Evolutionary conservation across 73 alveolate genomes (phyloP).

Genomic region (Paraurostyla sp.): DNA sequence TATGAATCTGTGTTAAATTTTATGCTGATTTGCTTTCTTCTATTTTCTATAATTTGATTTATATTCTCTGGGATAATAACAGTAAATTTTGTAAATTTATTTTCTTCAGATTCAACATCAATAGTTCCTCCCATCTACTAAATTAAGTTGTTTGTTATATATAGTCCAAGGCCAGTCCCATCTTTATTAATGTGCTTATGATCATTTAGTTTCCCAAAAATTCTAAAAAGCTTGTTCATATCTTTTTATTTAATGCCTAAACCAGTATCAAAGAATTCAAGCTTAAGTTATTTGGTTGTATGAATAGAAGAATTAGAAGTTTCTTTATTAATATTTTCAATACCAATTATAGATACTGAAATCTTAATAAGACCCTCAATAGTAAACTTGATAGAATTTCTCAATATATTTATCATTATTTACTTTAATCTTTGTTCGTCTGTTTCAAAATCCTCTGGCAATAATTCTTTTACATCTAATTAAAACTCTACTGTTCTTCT

Average conservation of each 20-base stretch:
- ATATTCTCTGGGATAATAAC: conserved; percentile 4
- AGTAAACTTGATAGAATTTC: conserved; percentile 52
- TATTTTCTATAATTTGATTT: too few relatives aligned
- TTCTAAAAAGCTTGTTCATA: not conserved
- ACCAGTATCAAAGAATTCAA: conserved; percentile 45
- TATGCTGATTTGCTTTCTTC: too few relatives aligned
- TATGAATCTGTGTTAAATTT: too few relatives aligned
- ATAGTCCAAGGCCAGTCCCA: conserved; percentile 48
- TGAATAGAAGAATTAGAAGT: too few relatives aligned
- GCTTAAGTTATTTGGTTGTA: not conserved
- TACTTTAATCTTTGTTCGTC: conserved; percentile 35
- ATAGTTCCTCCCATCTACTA: conserved; percentile 21
- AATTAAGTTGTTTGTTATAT: not conserved
- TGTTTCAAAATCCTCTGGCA: not conserved
- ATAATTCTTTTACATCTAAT: not conserved
- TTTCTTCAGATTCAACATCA: conserved; percentile 1
- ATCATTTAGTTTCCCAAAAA: conserved; percentile 41
- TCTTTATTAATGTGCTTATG: conserved; percentile 40
- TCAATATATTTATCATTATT: conserved; percentile 35
- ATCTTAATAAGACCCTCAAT: conserved; percentile 20
- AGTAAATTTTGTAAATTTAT: conserved; percentile 10
- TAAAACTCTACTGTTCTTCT: not conserved
- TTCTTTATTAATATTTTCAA: too few relatives aligned
- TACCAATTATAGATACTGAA: too few relatives aligned
- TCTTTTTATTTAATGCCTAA: conserved; percentile 21